phyloP scores from a whole-genome alignment of 805 yeast species.

The Candida germanica region DNA sequence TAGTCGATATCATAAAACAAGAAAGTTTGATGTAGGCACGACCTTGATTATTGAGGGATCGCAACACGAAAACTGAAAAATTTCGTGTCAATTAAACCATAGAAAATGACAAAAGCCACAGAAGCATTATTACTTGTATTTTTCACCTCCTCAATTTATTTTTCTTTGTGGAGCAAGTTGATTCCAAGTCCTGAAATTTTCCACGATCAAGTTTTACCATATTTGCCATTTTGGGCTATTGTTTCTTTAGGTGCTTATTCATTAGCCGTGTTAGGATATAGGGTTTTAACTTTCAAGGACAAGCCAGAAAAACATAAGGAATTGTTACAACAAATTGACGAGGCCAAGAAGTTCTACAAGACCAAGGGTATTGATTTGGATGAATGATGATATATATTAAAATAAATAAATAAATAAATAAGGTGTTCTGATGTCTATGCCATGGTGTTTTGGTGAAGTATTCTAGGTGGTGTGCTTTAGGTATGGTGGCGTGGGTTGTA shows the following conservation, averaged over 20 bases:
- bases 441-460: too few relatives aligned
- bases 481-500: too few relatives aligned
- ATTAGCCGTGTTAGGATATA: conserved; percentile 64
- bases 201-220: conserved; percentile 57
- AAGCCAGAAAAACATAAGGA: conserved; percentile 66
- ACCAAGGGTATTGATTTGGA: conserved; percentile 54
- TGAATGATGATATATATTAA: conserved; percentile 13
- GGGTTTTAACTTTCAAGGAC: conserved; percentile 66
- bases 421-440: too few relatives aligned
- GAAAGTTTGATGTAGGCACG: conserved; percentile 16
- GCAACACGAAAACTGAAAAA: too few relatives aligned
- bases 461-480: too few relatives aligned
- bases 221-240: conserved; percentile 66
- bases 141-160: conserved; percentile 50
- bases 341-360: conserved; percentile 58
- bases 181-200: conserved; percentile 52
- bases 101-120: conserved; percentile 64
- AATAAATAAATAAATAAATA: conserved; percentile 46
- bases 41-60: too few relatives aligned
- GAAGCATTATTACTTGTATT: conserved; percentile 50
- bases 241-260: conserved; percentile 70
- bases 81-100: background rate
- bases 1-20: conserved; percentile 41
- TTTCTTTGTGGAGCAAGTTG: conserved; percentile 48
- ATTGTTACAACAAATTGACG: conserved; percentile 54